Evolutionary conservation across 2,329 filamentous ascomycete species (phyloP).

Genomic region (Penicillium sp.): DNA sequence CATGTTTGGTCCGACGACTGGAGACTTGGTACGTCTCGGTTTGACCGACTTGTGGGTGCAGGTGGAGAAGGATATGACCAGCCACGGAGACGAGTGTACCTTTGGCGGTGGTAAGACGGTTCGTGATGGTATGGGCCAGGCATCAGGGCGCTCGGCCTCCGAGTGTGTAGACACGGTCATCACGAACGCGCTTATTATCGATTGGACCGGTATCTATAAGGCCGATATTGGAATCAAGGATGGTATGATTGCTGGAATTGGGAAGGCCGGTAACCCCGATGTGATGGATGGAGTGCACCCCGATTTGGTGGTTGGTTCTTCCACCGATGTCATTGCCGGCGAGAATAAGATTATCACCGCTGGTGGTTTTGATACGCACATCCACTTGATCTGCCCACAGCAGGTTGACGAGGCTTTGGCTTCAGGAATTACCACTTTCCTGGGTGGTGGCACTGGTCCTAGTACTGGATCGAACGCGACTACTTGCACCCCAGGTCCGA

Average conservation of each 20-base stretch:
- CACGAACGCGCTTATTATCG: constrained; percentile 84
- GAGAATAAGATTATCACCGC: constrained; percentile 90
- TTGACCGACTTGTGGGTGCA: constrained; percentile 85
- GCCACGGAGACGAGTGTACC: constrained; percentile 89
- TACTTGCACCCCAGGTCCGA: constrained; percentile 84
- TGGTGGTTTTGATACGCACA: constrained; percentile 84
- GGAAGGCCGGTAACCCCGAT: constrained; percentile 96
- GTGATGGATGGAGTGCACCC: constrained; percentile 85
- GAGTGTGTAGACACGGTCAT: constrained; percentile 81
- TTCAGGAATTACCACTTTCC: constrained; percentile 83
- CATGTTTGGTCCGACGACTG: constrained; percentile 93
- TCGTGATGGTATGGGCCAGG: constrained; percentile 93
- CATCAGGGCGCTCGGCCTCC: constrained; percentile 69
- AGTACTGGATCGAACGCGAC: constrained; percentile 88
- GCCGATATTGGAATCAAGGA: constrained; percentile 93
- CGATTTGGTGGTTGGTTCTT: constrained; percentile 78
- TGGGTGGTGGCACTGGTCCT: constrained; percentile 91
- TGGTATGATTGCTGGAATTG: constrained; percentile 81
- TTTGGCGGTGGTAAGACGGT: constrained; percentile 95
- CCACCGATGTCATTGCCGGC: constrained; percentile 87
- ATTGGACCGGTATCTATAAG: constrained; percentile 93
- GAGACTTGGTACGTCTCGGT: constrained; percentile 79
- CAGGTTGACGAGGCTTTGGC: constrained; percentile 81
- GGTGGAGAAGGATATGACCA: constrained; percentile 81
- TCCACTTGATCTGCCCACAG: constrained; percentile 94